Evolutionary conservation across 1,139 yeast genomes (phyloP).

Genomic region (Diutina catenulata): DNA sequence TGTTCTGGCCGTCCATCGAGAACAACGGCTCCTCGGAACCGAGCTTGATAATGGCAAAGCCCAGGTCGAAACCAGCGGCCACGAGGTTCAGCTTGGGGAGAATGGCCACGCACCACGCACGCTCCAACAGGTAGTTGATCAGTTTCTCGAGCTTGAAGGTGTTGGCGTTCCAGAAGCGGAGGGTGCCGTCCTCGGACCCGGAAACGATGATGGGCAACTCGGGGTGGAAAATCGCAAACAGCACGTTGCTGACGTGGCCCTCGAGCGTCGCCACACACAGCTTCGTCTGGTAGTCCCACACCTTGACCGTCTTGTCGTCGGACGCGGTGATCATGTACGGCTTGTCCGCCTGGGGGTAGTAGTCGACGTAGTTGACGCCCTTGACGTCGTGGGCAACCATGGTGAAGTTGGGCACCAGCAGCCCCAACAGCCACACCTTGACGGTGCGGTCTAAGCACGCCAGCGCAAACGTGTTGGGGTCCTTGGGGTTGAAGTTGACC

Average conservation of each 20-base stretch:
- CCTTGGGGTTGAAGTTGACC: conserved; percentile 91
- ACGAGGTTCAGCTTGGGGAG: conserved; percentile 69
- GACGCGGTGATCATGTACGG: conserved; percentile 90
- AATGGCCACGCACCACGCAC: conserved; percentile 91
- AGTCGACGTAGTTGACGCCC: conserved; percentile 93
- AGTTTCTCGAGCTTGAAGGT: conserved; percentile 84
- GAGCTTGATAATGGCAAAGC: conserved; percentile 72
- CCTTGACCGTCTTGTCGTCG: conserved; percentile 81
- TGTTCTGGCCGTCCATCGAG: conserved; percentile 89
- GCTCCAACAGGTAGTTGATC: conserved; percentile 79
- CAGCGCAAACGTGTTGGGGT: conserved; percentile 94
- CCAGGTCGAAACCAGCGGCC: conserved; percentile 93
- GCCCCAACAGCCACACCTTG: conserved; percentile 92
- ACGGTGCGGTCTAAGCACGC: conserved; percentile 95
- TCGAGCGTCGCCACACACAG: conserved; percentile 88
- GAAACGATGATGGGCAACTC: conserved; percentile 81
- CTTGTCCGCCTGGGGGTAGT: conserved; percentile 93
- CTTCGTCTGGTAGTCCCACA: conserved; percentile 98
- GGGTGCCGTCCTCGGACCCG: conserved; percentile 75
- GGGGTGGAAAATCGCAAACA: conserved; percentile 95
- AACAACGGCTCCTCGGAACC: conserved; percentile 93
- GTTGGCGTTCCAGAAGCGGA: conserved; percentile 70
- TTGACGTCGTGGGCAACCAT: conserved; percentile 82
- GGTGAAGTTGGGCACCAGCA: conserved; percentile 84
- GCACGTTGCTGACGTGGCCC: conserved; percentile 89